Evolutionary conservation across 495 filamentous ascomycete species (phyloP), one percentile per base, ranked within the genome.

Genomic region (Aspergillus steynii): DNA sequence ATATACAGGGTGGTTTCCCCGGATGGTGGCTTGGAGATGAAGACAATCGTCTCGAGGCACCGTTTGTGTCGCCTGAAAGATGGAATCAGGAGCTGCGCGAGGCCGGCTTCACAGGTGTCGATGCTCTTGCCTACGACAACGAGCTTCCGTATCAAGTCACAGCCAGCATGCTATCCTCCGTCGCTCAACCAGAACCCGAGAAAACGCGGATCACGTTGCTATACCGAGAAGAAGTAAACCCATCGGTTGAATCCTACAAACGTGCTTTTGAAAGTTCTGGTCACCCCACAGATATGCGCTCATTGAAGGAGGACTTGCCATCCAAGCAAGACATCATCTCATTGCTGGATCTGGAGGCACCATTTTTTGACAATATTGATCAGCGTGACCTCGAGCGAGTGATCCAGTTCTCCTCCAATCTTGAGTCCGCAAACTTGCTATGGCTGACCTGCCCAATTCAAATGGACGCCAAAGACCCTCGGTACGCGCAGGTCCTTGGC

Each of bases 11-110:
- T 25, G 14, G n/a, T 1, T 26, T 56, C 14, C 54, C 54, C 2
- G 54, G 54, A 10, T 56, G 54, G 54, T 56, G 54, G 54, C n/a
- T 47, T 26, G 54, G 54, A 14, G 20, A 56, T 14, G 10, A 56
- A 26, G 54, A 56, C 29, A 12, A 48, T 2, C 54, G 54, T 28
- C 26, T 56, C 6, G 34, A 56, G 7, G 26, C 42, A 15, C 54
- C 54, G 3, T 48, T 26, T 47, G 54, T 56, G 8, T 47, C 54
- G 2, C n/a, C 54, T 15, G 37, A 56, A 1, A 15, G 54, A 29
- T 56, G 54, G 54, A 28, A 56, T 15, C 15, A 47, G 14, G 54
- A 56, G 54, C n/a, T 56, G n/a, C 54, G n/a, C 8, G 8, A 12
- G 26, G 37, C 26, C 28, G 54, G 54, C 0, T 56, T 56, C 37